Evolutionary conservation across 345 rosid species (phyloP), one percentile per base, ranked within the genome.

Genomic region (Kernera saxatilis): DNA sequence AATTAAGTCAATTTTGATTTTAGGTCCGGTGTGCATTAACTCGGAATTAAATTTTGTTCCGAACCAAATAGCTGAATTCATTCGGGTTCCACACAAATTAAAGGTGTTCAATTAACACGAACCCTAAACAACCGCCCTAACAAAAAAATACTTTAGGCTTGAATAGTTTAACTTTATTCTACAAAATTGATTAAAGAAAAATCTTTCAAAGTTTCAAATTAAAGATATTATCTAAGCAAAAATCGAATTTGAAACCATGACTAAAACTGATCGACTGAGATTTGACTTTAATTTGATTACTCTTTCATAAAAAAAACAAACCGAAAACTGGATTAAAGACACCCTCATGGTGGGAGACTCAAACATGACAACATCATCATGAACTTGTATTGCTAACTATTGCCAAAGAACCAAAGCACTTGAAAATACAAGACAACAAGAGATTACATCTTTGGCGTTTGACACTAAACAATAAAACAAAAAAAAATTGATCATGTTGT

Each of bases 381-480:
- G 9, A 71, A 62, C 45, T 62, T 52, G 76, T 64, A 43, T 53
- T 17, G n/a, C 64, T 53, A 63, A 63, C 64, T 53, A 32, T 26
- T 25, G 30, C 49, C 56, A 72, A 52, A 32, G 56, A 51, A 63
- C 46, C 2, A 37, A 71, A 41, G 15, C 64, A 5, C 44, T 45
- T 18, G 19, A 56, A 48, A 64, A 56, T 27, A 30, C 46, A 67
- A 39, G 60, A 40, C 30, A 57, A 15, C 44, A 37, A 45, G 66
- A 46, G 30, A 72, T 46, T 46, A 72, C 63, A 70, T 79, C 45
- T 61, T 69, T 39, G 33, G 45, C 66, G 65, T 45, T 58, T 40
- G 65, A 55, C 26, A 58, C 26, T 15, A 27, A 65, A 23, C 17
- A 39, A 23, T n/a, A n/a, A n/a, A n/a, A n/a, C n/a, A n/a, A 15